phyloP scores from a whole-genome alignment of 257 asterid species.

The Nemophila menziesii region DNA sequence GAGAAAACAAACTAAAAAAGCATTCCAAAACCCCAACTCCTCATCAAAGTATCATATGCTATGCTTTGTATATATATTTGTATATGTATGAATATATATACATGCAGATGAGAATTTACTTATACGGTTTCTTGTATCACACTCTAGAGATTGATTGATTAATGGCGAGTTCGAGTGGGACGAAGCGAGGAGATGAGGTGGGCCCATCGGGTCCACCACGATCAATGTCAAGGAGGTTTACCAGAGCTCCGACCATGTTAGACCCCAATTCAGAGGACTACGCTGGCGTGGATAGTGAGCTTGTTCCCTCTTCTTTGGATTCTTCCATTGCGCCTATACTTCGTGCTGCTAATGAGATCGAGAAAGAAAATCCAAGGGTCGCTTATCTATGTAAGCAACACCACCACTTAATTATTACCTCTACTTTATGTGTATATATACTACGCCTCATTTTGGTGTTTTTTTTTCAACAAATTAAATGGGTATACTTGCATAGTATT shows the following conservation, averaged over 20 bases:
- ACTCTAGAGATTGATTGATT: neutral
- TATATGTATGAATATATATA: constrained; percentile 5
- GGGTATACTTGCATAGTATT: no score
- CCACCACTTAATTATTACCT: neutral
- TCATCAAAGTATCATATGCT: constrained; percentile 52
- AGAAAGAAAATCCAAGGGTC: constrained; percentile 47
- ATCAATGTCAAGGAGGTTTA: constrained; percentile 37
- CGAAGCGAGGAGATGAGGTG: no score
- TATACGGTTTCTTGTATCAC: neutral
- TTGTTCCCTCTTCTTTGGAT: constrained; percentile 86
- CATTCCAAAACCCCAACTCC: constrained; percentile 24
- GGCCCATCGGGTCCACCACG: constrained; percentile 48
- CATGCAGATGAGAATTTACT: constrained; percentile 5
- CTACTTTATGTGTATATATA: neutral
- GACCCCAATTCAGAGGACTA: constrained; percentile 35
- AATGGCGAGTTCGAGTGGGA: constrained; percentile 97
- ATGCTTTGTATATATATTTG: constrained; percentile 11
- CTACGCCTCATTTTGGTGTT: no score
- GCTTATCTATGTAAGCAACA: constrained; percentile 67
- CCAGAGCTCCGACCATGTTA: constrained; percentile 52
- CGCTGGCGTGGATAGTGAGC: constrained; percentile 68
- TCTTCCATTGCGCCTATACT: constrained; percentile 78
- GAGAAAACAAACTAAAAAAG: constrained; percentile 32
- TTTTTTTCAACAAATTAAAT: no score
- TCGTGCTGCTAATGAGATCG: constrained; percentile 88